phyloP scores from a whole-genome alignment of 2,329 filamentous ascomycete species.

The Claviceps maximensis region DNA sequence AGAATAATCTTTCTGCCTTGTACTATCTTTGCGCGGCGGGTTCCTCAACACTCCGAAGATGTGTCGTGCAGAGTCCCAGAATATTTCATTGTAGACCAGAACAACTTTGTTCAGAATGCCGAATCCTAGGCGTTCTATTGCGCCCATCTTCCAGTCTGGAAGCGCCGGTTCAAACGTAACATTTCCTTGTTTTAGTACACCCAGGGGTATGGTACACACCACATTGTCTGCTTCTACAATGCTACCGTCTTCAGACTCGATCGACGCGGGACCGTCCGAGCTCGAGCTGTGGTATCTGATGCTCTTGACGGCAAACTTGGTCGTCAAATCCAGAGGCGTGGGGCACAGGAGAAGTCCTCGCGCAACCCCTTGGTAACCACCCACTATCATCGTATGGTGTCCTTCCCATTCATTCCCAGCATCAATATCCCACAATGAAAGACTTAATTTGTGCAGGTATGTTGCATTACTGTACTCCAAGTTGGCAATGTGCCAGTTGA shows the following conservation, averaged over 20 bases:
- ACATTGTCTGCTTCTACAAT: constrained; percentile 73
- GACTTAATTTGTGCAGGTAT: constrained; percentile 73
- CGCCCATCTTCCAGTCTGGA: constrained; percentile 72
- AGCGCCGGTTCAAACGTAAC: constrained; percentile 82
- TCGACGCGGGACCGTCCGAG: constrained; percentile 34
- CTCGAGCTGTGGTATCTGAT: constrained; percentile 49
- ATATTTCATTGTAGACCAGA: constrained; percentile 73
- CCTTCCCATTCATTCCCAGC: constrained; percentile 97
- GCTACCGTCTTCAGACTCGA: constrained; percentile 69
- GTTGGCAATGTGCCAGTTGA: constrained; percentile 98
- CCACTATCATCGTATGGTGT: constrained; percentile 81
- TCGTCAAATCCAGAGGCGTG: constrained; percentile 61
- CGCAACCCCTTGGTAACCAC: constrained; percentile 89
- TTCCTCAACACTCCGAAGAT: constrained; percentile 88
- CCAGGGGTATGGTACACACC: constrained; percentile 81
- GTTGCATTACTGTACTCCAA: constrained; percentile 94
- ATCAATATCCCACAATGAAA: constrained; percentile 92
- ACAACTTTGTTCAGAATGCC: constrained; percentile 93
- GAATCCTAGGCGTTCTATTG: constrained; percentile 76
- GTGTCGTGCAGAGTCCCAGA: constrained; percentile 82
- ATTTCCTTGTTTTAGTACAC: constrained; percentile 72
- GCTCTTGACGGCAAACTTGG: constrained; percentile 56
- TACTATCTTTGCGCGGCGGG: constrained; percentile 53
- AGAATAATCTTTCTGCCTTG: constrained; percentile 68
- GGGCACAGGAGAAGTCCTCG: constrained; percentile 72